Conservation (phyloP, 2,329 filamentous ascomycete genomes). For the Paraphoma chrysanthemicola region DNA sequence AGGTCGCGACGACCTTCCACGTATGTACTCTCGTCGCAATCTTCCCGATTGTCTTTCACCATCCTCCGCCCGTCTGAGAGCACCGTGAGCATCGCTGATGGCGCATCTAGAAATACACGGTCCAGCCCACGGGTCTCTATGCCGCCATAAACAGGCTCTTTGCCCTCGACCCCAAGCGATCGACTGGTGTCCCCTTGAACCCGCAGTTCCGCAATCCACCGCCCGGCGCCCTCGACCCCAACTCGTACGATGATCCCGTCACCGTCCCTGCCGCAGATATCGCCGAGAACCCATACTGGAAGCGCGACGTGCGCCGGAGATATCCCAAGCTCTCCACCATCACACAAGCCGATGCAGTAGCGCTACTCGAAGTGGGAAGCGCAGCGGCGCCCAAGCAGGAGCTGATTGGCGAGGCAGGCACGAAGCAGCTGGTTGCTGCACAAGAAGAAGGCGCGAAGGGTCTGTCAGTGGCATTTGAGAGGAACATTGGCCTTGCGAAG, state of each 20-base stretch:
- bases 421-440: constrained; percentile 75
- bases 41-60: constrained; percentile 11
- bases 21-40: constrained; percentile 24
- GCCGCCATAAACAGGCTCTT: constrained; percentile 79
- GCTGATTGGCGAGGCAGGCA: constrained; percentile 74
- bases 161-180: constrained; percentile 85
- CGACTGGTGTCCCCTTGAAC: constrained; percentile 91
- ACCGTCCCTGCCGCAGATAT: constrained; percentile 85
- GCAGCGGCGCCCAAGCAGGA: constrained; percentile 82
- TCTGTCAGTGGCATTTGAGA: constrained; percentile 76
- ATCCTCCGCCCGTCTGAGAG: neutral
- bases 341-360: constrained; percentile 83
- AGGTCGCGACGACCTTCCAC: constrained; percentile 37
- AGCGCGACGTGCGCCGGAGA: constrained; percentile 82
- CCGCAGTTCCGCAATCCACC: constrained; percentile 88
- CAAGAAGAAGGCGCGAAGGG: constrained; percentile 76
- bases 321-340: constrained; percentile 85
- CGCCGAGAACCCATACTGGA: constrained; percentile 95
- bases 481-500: constrained; percentile 61
- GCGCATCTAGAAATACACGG: constrained; percentile 82
- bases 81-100: constrained; percentile 17
- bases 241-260: constrained; percentile 79
- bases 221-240: constrained; percentile 74
- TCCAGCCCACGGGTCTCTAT: constrained; percentile 90
- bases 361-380: constrained; percentile 84